Evolutionary conservation across 2,329 filamentous ascomycete genomes (phyloP).

Genomic region (Knufia petricola): DNA sequence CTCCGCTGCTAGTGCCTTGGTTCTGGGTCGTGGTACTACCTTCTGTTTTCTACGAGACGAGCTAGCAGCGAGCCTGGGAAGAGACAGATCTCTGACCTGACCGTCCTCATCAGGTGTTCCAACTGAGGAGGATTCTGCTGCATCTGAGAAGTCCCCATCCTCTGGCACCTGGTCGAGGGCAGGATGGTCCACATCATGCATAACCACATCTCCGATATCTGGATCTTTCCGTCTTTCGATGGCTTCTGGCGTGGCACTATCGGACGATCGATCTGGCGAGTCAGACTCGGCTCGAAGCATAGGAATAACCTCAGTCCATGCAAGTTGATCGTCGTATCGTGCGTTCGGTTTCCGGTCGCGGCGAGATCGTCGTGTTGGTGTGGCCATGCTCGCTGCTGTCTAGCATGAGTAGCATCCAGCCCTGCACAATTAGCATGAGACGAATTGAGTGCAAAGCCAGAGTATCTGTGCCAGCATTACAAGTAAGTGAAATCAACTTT

Average conservation of each 20-base stretch:
- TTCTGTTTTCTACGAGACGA: not conserved
- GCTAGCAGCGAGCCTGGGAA: not conserved
- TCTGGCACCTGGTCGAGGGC: not conserved
- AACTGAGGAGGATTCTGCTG: not conserved
- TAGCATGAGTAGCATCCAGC: no score
- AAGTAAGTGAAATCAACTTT: no score
- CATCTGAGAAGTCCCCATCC: not conserved
- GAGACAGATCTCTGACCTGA: not conserved
- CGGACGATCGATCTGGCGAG: conserved; percentile 5
- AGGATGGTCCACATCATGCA: not conserved
- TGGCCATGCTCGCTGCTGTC: no score
- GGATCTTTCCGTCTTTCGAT: not conserved
- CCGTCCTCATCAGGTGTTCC: not conserved
- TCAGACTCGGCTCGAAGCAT: conserved; percentile 13
- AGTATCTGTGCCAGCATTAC: no score
- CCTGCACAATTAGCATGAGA: no score
- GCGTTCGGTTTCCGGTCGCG: conserved; percentile 19
- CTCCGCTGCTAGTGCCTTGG: not conserved
- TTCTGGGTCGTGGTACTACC: not conserved
- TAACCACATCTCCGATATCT: not conserved
- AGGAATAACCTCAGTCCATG: conserved; percentile 18
- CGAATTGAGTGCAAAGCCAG: no score
- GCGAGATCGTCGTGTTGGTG: conserved; percentile 13
- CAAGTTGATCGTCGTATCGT: conserved; percentile 17
- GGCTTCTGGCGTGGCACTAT: not conserved